Conservation (phyloP, 2,329 filamentous ascomycete species). For the Rutstroemia sydowiana region DNA sequence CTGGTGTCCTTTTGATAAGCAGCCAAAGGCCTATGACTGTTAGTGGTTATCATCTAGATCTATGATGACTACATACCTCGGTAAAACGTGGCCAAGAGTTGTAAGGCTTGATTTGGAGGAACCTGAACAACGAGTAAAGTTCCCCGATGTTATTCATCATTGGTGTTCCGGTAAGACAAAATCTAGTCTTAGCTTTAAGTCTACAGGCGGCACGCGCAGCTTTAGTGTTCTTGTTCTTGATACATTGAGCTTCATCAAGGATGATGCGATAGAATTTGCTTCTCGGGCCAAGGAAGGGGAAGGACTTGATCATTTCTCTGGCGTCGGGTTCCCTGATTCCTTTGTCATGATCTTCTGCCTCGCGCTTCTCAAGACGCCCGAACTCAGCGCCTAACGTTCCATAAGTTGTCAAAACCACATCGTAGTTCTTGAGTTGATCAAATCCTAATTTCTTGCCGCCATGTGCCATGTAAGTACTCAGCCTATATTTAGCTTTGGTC, state of each 20-base stretch:
- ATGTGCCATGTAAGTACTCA: conserved; percentile 66
- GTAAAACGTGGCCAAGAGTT: conserved; percentile 56
- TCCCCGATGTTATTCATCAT: conserved; percentile 85
- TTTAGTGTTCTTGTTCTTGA: conserved; percentile 66
- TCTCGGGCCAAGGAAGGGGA: conserved; percentile 48
- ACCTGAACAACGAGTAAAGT: conserved; percentile 68
- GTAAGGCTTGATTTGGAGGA: conserved; percentile 72
- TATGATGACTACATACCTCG: conserved; percentile 32
- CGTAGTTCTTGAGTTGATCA: conserved; percentile 54
- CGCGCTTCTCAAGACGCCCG: conserved; percentile 51
- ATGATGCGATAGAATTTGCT: conserved; percentile 63
- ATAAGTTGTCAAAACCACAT: conserved; percentile 75
- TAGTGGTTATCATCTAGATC: conserved; percentile 15
- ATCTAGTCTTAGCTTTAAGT: conserved; percentile 55
- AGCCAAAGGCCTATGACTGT: conserved; percentile 21
- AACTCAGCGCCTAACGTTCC: conserved; percentile 62
- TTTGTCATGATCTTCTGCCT: conserved; percentile 22
- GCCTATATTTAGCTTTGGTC: conserved; percentile 48
- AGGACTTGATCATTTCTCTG: conserved; percentile 31
- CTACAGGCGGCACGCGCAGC: conserved; percentile 51
- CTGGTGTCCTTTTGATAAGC: conserved; percentile 21
- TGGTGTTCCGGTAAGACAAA: conserved; percentile 74
- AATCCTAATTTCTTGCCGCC: conserved; percentile 51
- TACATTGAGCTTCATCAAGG: conserved; percentile 72
- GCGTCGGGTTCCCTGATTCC: conserved; percentile 27